Percentiles rank a stretch among this genome's conserved stretches.
Evolutionary conservation across 2,329 filamentous ascomycete genomes (phyloP).

Genomic region (Hortaea werneckii): DNA sequence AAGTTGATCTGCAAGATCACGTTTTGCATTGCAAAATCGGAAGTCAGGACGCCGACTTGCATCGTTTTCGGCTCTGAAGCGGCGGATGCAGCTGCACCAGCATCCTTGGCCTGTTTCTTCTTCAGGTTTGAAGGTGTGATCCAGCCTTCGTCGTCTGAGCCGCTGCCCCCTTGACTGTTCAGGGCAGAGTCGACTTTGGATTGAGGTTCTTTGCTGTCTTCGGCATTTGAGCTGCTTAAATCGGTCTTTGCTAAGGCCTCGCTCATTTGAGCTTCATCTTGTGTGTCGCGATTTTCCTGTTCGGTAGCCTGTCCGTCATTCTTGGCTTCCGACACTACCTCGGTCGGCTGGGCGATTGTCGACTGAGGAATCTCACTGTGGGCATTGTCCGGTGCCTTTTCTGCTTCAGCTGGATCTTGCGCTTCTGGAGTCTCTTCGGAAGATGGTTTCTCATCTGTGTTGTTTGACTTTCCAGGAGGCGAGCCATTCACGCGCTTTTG

Average conservation of each 20-base stretch:
- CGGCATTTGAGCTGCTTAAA: constrained; percentile 8
- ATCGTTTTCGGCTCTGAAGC: constrained; percentile 52
- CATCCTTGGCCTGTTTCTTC: constrained; percentile 64
- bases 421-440: background rate
- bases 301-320: background rate
- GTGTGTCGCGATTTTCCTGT: background rate
- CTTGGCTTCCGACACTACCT: background rate
- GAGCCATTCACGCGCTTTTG: constrained; percentile 69
- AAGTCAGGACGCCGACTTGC: constrained; percentile 84
- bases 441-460: background rate
- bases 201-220: background rate
- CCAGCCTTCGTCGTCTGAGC: constrained; percentile 63
- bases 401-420: background rate
- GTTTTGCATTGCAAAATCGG: constrained; percentile 97
- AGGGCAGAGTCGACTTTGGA: constrained; percentile 13
- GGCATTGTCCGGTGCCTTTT: background rate
- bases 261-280: constrained; percentile 6
- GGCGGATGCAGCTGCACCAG: constrained; percentile 34
- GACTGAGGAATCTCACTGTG: background rate
- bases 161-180: constrained; percentile 37
- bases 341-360: background rate
- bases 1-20: constrained; percentile 91
- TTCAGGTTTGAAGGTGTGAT: constrained; percentile 90
- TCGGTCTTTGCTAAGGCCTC: constrained; percentile 3
- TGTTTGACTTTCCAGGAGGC: constrained; percentile 37